Percentiles rank a stretch among this genome's conserved stretches.
These are phyloP conservation scores for Colletotrichum costaricense DNA, from an alignment of 2,329 filamentous ascomycete species.

Conservation along the genomic window DNA sequence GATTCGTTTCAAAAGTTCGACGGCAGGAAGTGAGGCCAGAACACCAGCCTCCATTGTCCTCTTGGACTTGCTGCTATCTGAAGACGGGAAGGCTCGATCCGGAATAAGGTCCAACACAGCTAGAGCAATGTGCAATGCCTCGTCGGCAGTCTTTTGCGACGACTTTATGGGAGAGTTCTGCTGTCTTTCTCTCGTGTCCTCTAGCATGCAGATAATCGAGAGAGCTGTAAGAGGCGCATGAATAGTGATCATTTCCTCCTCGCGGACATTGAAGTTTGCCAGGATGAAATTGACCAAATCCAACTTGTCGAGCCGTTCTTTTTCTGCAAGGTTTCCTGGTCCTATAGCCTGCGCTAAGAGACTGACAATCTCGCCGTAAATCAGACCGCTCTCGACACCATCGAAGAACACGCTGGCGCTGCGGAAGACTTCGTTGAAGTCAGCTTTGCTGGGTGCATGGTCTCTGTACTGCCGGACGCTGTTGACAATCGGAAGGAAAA, in stretches of 20 bases:
- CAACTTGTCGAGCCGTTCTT: conserved; percentile 71
- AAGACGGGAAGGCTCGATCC: conserved; percentile 67
- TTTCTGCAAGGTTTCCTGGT: conserved; percentile 53
- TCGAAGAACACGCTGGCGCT: conserved; percentile 98
- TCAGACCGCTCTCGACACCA: conserved; percentile 92
- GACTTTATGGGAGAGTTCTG: conserved; percentile 42
- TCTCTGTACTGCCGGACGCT: conserved; percentile 82
- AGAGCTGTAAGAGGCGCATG: conserved; percentile 84
- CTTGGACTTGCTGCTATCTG: conserved; percentile 33
- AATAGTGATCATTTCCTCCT: conserved; percentile 93
- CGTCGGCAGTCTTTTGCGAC: conserved; percentile 42
- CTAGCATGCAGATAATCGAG: conserved; percentile 70
- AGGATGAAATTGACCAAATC: conserved; percentile 85
- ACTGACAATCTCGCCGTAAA: conserved; percentile 84
- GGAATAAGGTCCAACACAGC: conserved; percentile 73
- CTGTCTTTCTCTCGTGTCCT: conserved; percentile 59
- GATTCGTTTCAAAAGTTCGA: conserved; percentile 70
- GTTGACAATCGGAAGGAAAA: conserved; percentile 88
- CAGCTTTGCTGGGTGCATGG: conserved; percentile 70
- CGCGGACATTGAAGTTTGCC: conserved; percentile 88
- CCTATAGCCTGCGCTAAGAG: conserved; percentile 72
- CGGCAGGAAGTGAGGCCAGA: conserved; percentile 49
- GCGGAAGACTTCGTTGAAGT: conserved; percentile 87
- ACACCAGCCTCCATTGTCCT: conserved; percentile 42
- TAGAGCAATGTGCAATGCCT: conserved; percentile 61